Percentiles rank a stretch among this genome's conserved stretches.
phyloP scores from a whole-genome alignment of 2,329 filamentous ascomycete genomes.

The Fusarium chlamydosporum region DNA sequence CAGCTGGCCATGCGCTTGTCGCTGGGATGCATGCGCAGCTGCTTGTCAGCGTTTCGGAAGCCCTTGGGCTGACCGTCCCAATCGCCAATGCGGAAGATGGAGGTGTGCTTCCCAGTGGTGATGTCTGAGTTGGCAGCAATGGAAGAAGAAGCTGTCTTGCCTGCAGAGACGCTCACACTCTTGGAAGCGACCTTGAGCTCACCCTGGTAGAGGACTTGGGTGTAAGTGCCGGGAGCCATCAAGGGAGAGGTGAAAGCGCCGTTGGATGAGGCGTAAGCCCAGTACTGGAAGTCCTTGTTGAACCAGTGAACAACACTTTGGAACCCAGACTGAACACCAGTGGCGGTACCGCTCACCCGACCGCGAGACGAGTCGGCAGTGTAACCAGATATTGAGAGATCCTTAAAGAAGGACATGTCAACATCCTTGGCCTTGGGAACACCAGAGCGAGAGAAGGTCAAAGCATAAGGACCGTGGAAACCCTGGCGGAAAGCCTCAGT shows the following conservation, averaged over 20 bases:
- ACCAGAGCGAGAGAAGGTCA: constrained; percentile 71
- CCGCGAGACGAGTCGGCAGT: constrained; percentile 70
- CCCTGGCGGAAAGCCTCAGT: constrained; percentile 74
- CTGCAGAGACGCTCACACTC: constrained; percentile 65
- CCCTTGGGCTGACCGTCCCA: constrained; percentile 75
- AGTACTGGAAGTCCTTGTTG: constrained; percentile 75
- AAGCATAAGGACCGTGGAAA: constrained; percentile 75
- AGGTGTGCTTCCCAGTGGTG: constrained; percentile 61
- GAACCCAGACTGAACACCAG: constrained; percentile 66
- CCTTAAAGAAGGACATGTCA: constrained; percentile 72
- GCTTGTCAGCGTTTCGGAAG: constrained; percentile 76
- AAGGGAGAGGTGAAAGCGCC: constrained; percentile 73
- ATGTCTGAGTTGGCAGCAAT: constrained; percentile 65
- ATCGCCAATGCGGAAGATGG: constrained; percentile 74
- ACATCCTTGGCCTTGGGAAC: constrained; percentile 63
- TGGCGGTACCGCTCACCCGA: constrained; percentile 71
- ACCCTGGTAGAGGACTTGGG: constrained; percentile 74
- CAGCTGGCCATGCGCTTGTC: constrained; percentile 74
- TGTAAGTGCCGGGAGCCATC: constrained; percentile 78
- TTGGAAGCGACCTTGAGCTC: constrained; percentile 68
- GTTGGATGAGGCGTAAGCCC: constrained; percentile 68
- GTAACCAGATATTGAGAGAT: constrained; percentile 70
- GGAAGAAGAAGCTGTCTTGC: constrained; percentile 62
- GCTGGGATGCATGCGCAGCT: constrained; percentile 77
- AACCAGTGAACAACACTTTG: constrained; percentile 75